Base-by-base conservation (phyloP, 306 rosid genomes). In the Dalbergia oliveri region DNA sequence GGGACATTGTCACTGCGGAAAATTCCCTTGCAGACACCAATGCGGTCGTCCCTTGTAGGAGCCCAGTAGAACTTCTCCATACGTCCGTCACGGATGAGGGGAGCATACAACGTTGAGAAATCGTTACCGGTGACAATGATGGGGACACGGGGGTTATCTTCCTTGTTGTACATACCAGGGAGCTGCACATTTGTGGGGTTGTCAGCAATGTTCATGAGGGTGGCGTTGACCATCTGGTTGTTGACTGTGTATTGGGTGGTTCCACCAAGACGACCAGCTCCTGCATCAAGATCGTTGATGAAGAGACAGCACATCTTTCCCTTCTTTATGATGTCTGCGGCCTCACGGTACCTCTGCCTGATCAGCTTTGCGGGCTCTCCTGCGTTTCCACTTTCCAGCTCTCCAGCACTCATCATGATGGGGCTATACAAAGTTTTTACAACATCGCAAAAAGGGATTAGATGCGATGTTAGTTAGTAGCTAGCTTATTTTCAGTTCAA, bases 51-150 rank as follows among this genome's bases (percentile, higher is more conserved):
- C 41, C 97, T 84, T 0, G 91, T 94, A 2, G 98, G 97, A 31
- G 98, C 97, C 97, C 98, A 94, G 91, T 94, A 94, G 90, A 94
- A 94, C 79, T 94, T 94, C 91, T 94, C 98, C 98, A 94, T 94
- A 86, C 98, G 98, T 5, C 97, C 98, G 3, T 94, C 98, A 88
- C 98, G 98, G 81, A 94, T 92, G 84, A 94, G 97, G 73, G 98
- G 98, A 73, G 98, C 97, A 49, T 94, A 92, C 37, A 94, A 31
- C 11, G 98, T 94, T 16, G 97, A 94, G 91, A 94, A 94, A 72
- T 92, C 98, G 81, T 94, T 91, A 78, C 98, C 97, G 6, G 97
- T 94, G 89, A 94, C 98, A 7, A 94, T 70, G 89, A 94, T 88
- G 14, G 98, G 98, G 33, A 94, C 98, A 21, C 98, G 97, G 1